phyloP scores from a whole-genome alignment of 352 stramenopile species.

The Thalassiosira delicatula region DNA sequence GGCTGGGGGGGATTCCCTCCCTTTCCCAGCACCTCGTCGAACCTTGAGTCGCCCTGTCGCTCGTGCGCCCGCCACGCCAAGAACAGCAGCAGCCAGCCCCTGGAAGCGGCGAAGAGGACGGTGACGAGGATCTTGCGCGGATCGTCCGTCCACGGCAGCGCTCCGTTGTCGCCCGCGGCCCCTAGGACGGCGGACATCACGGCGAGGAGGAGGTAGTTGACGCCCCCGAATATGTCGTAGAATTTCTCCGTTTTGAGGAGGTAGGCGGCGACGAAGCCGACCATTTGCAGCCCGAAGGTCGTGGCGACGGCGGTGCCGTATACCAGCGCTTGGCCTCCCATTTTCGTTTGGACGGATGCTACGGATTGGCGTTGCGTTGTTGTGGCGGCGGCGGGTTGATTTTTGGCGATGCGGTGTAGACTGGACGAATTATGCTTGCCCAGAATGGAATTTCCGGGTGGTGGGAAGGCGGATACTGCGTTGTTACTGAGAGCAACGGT shows the following conservation, averaged over 20 bases:
- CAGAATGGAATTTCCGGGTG: too few relatives aligned
- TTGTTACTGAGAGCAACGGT: too few relatives aligned
- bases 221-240: constrained; percentile 73
- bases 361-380: constrained; percentile 1
- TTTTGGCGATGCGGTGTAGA: too few relatives aligned
- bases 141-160: constrained; percentile 42
- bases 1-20: constrained; percentile 23
- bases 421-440: too few relatives aligned
- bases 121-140: constrained; percentile 55
- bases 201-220: constrained; percentile 71
- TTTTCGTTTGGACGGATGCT: constrained; percentile 14
- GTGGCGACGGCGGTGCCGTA: constrained; percentile 55
- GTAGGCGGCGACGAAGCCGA: constrained; percentile 65
- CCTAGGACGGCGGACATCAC: constrained; percentile 44
- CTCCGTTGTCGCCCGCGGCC: constrained; percentile 6
- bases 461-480: too few relatives aligned
- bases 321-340: constrained; percentile 44
- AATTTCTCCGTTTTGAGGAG: constrained; percentile 72
- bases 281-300: constrained; percentile 65
- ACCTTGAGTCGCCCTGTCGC: constrained; percentile 69
- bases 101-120: constrained; percentile 63
- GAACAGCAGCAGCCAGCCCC: constrained; percentile 72
- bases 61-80: constrained; percentile 72
- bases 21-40: constrained; percentile 71
- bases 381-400: constrained; percentile 6